Evolutionary conservation across 495 filamentous ascomycete genomes (phyloP), one percentile per base, ranked within the genome.

Genomic region (Tuber microsphaerosporum): DNA sequence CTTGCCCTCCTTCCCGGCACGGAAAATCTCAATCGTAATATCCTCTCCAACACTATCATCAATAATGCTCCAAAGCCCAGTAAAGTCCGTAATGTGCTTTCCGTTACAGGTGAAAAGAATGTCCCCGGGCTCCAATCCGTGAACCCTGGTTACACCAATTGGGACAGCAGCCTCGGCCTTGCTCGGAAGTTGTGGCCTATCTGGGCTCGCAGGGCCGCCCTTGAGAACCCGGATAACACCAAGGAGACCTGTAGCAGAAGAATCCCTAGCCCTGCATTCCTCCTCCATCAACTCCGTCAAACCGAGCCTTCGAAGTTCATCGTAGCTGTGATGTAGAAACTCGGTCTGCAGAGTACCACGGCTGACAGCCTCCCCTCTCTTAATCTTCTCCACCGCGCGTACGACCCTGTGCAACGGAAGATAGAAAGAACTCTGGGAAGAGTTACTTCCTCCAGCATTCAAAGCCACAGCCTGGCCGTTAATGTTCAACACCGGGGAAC

Each of bases 351-450:
- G 72, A 10, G 81, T 83, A 45, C 81, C 81, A 75, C 81, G 81
- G 56, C 76, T 76, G 71, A 83, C 81, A 22, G 26, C 42, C 56
- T 83, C 76, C 26, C 79, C 79, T 20, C 42, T 73, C 74, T 83
- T 83, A 45, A 83, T 83, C 39, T 83, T 81, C 39, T 83, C 81
- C 16, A 83, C 81, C 17, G 81, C 81, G 39, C 81, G 81, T 39
- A 83, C 81, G 65, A 81, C 81, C 42, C 81, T 76, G 39, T 83
- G 75, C 0, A 83, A 65, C 68, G 81, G 81, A 65, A 83, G 76
- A 74, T 83, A 83, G 45, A 83, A 83, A 12, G 81, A 83, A 34
- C 78, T 81, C 61, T 83, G 81, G 2, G 81, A 83, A n/a, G 82
- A 83, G 65, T 83, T 83, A 20, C 82, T 83, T 71, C 81, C 81